Base-by-base conservation (phyloP, 768 basidiomycete genomes). In the Boletus eberwhitei region DNA sequence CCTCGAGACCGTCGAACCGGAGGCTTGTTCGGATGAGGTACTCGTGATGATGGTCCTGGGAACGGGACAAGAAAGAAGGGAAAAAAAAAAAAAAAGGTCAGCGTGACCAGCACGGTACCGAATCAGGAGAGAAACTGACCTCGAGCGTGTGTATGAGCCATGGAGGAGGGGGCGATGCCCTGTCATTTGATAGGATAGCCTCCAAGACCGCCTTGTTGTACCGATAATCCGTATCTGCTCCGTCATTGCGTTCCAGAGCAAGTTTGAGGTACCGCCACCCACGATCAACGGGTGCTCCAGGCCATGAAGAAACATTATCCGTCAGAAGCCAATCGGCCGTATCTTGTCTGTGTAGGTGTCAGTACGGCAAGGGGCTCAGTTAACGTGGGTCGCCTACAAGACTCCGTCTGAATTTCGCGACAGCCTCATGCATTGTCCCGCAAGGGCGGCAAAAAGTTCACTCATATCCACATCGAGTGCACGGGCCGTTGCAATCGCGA, bases 231-330 rank as follows among this genome's bases (percentile, higher is more conserved):
- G 83, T 90, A 48, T 83, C 80, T 19, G 75, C 63, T 12, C 76
- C 76, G 66, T 99, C 96, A 62, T 97, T 82, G 45, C 86, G 83
- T 53, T 86, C 82, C 57, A 98, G 76, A 19, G 86, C 81, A 59
- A 85, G 79, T 59, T 92, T 88, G 42, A 99, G 79, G 69, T 93
- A 93, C 64, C 88, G 81, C 90, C 94, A 94, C 5, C 86, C 93
- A 57, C 89, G 82, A 59, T 90, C 87, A 35, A 85, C 80, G 17
- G 85, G 76, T 7, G 88, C 81, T 5, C 95, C 95, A 19, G 88
- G 80, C 87, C 96, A 96, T 0, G 88, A 87, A 2, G 85, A 79
- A 11, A 90, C 79, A 55, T 86, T 83, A 64, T 93, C 90, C 19
- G 86, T 86, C 36, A 90, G 75, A 34, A 98, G 76, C 94, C 95